Percentiles rank a stretch among this genome's conserved stretches.
Conservation (phyloP, 768 basidiomycete species). For the Glaciozyma martinii region DNA sequence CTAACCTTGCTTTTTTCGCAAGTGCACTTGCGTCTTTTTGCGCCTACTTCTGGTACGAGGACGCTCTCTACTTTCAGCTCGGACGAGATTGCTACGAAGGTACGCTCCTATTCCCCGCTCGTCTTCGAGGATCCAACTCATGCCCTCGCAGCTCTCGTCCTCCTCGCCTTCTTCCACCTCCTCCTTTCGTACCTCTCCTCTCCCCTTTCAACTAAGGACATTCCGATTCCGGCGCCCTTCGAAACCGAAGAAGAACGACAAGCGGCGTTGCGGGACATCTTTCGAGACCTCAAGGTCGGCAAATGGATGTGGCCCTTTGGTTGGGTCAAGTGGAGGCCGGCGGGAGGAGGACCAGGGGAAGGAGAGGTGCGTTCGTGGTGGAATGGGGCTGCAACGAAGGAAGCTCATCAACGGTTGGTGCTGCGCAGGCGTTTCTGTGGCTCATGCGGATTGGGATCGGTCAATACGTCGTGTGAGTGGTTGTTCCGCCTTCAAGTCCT, state of each 20-base stretch:
- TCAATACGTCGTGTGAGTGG: conserved; percentile 17
- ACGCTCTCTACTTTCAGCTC: conserved; percentile 59
- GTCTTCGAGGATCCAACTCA: too few species aligned
- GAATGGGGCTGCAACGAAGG: conserved; percentile 69
- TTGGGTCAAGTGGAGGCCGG: conserved; percentile 55
- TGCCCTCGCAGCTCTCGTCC: conserved; percentile 47
- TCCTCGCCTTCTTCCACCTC: conserved; percentile 71
- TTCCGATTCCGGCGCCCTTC: conserved; percentile 16
- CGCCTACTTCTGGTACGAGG: conserved; percentile 40
- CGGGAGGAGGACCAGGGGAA: not conserved
- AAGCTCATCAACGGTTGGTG: too few species aligned
- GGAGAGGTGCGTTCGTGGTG: conserved; percentile 45
- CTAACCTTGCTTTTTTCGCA: conserved; percentile 44
- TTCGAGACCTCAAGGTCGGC: conserved; percentile 45
- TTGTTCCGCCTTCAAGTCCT: too few species aligned
- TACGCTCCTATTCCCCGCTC: too few species aligned
- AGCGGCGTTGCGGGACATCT: conserved; percentile 1
- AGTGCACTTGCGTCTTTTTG: conserved; percentile 5
- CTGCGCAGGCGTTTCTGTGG: conserved; percentile 19
- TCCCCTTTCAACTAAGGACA: conserved; percentile 6
- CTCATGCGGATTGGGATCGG: conserved; percentile 21
- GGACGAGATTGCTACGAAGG: conserved; percentile 63
- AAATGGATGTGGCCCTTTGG: conserved; percentile 66
- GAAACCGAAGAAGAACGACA: conserved; percentile 18
- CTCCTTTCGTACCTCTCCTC: conserved; percentile 58